Evolutionary conservation across 805 yeast species (phyloP).

Genomic region (Metschnikowia continentalis): DNA sequence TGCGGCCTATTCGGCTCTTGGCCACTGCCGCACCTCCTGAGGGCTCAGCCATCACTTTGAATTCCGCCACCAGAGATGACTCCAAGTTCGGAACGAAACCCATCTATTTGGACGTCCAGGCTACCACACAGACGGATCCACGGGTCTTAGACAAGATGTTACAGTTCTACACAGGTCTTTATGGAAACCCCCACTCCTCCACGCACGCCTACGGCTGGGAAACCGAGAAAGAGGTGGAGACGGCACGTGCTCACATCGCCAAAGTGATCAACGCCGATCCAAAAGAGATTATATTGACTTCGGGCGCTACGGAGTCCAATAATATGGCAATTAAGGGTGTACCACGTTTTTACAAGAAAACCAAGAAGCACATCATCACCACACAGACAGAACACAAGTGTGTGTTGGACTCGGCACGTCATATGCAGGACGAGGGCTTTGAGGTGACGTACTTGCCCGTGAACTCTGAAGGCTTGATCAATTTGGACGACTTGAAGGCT

Average conservation of each 20-base stretch:
- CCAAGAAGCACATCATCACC: conserved; percentile 91
- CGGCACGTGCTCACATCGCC: conserved; percentile 80
- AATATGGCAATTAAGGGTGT: conserved; percentile 95
- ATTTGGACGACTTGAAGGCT: conserved; percentile 69
- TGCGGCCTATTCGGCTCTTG: neutral
- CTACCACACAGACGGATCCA: conserved; percentile 98
- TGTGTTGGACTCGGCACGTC: conserved; percentile 94
- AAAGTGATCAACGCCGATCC: conserved; percentile 87
- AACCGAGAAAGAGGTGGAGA: conserved; percentile 86
- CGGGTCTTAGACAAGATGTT: conserved; percentile 88
- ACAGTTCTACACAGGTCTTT: conserved; percentile 82
- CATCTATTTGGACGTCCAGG: conserved; percentile 94
- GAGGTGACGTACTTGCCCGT: conserved; percentile 94
- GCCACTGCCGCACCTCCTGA: conserved; percentile 34
- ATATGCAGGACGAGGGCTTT: conserved; percentile 93
- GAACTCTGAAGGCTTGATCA: conserved; percentile 70
- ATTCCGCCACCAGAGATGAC: conserved; percentile 43
- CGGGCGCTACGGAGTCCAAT: conserved; percentile 97
- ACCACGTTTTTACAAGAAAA: conserved; percentile 83
- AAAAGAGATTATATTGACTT: conserved; percentile 92
- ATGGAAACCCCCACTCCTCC: conserved; percentile 96
- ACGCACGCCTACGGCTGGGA: conserved; percentile 99
- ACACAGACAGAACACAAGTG: conserved; percentile 98
- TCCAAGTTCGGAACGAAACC: conserved; percentile 70
- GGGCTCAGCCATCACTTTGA: conserved; percentile 44